phyloP scores from a whole-genome alignment of 2,329 filamentous ascomycete genomes.

The Cladobotryum protrusum region DNA sequence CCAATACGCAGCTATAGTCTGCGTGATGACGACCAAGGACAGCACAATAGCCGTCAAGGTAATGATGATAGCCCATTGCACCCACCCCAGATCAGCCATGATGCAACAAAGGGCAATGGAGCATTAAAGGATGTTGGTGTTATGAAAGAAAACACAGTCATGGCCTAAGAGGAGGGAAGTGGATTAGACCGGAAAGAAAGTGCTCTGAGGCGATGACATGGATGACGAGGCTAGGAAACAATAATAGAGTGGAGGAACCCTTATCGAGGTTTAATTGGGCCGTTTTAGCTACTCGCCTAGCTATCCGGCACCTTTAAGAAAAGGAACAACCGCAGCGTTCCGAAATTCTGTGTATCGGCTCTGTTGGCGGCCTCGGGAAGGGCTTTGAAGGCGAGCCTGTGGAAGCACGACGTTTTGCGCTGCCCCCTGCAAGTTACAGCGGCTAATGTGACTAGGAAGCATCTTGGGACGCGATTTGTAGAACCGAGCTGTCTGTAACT shows the following conservation, averaged over 20 bases:
- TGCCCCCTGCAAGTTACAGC: slow-evolving; percentile 5
- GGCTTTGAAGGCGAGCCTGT: slow-evolving; percentile 4
- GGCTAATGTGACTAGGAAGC: slow-evolving; percentile 1
- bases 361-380: background rate
- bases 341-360: background rate
- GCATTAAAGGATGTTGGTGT: slow-evolving; percentile 14
- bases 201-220: background rate
- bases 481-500: background rate
- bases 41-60: slow-evolving; percentile 52
- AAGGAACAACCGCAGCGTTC: too few relatives aligned
- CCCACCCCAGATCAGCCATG: slow-evolving; percentile 46
- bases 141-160: background rate
- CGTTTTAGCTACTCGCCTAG: background rate
- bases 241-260: slow-evolving; percentile 3
- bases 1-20: slow-evolving; percentile 46
- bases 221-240: slow-evolving; percentile 5
- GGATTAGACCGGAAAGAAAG: background rate
- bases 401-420: background rate
- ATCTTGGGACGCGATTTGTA: slow-evolving; percentile 5
- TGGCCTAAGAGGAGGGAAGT: background rate
- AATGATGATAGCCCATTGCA: slow-evolving; percentile 53
- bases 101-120: slow-evolving; percentile 22
- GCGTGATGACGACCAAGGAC: slow-evolving; percentile 47
- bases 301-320: too few relatives aligned
- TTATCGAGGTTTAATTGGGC: slow-evolving; percentile 8